Evolutionary conservation across 2,329 filamentous ascomycete species (phyloP).

Genomic region (Clonostachys sp.): DNA sequence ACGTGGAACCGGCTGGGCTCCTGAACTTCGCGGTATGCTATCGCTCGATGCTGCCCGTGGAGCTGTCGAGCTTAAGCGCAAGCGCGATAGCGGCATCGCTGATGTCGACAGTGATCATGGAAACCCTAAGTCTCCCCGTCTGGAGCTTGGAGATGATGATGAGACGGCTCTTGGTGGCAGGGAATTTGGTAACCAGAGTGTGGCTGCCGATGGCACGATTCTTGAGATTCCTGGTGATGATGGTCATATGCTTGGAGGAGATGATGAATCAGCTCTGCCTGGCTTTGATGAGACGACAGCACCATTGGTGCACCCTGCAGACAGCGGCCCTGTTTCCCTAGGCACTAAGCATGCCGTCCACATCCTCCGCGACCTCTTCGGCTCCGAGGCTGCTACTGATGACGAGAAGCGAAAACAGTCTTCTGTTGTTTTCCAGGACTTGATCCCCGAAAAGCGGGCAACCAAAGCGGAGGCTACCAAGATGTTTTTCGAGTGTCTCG

Average conservation of each 20-base stretch:
- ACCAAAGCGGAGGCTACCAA: slow-evolving; percentile 91
- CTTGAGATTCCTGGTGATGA: slow-evolving; percentile 62
- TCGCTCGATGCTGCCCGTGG: slow-evolving; percentile 77
- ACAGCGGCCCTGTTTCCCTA: slow-evolving; percentile 81
- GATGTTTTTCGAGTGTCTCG: slow-evolving; percentile 98
- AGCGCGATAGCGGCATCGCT: slow-evolving; percentile 83
- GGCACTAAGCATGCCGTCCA: slow-evolving; percentile 96
- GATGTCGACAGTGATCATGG: slow-evolving; percentile 68
- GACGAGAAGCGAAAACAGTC: slow-evolving; percentile 70
- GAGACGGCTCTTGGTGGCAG: slow-evolving; percentile 51
- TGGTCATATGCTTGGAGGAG: slow-evolving; percentile 20
- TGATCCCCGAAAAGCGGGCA: slow-evolving; percentile 77
- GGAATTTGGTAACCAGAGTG: slow-evolving; percentile 47
- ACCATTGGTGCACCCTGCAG: slow-evolving; percentile 69
- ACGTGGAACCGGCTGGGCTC: slow-evolving; percentile 77
- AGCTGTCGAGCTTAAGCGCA: slow-evolving; percentile 82
- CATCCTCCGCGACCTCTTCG: slow-evolving; percentile 84
- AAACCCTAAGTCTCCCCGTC: slow-evolving; percentile 63
- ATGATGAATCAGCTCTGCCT: slow-evolving; percentile 43
- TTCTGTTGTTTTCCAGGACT: slow-evolving; percentile 82
- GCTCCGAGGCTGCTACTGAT: slow-evolving; percentile 63
- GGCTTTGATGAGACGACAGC: slow-evolving; percentile 76
- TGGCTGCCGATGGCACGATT: slow-evolving; percentile 56
- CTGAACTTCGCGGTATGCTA: slow-evolving; percentile 88
- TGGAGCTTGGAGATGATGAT: slow-evolving; percentile 66